Evolutionary conservation across 495 filamentous ascomycete species (phyloP).

Genomic region (Physcia stellaris): DNA sequence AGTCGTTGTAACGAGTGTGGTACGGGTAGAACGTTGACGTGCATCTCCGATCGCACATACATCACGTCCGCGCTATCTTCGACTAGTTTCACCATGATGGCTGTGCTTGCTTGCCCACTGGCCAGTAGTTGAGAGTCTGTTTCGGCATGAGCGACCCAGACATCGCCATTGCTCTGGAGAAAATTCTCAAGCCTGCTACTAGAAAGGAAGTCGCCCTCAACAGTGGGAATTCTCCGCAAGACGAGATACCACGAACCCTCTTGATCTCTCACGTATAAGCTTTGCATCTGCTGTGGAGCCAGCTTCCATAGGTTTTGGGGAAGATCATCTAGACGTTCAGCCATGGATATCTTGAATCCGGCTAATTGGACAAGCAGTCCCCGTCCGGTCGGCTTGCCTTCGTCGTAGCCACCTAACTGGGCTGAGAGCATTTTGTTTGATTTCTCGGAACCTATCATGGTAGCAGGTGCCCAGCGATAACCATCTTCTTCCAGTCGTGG

Average conservation of each 20-base stretch:
- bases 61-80: neutral
- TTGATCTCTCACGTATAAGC: constrained; percentile 4
- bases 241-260: constrained; percentile 2
- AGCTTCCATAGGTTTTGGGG: neutral
- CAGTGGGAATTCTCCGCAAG: neutral
- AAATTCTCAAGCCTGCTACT: neutral
- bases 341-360: constrained; percentile 1
- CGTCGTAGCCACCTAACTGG: neutral
- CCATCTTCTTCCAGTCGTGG: constrained; percentile 3
- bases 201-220: constrained; percentile 1
- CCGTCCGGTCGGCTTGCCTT: neutral
- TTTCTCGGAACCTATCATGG: neutral
- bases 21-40: neutral
- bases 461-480: constrained; percentile 4
- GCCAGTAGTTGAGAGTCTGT: neutral
- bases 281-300: neutral
- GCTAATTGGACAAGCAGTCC: constrained; percentile 1
- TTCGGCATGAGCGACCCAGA: neutral
- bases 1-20: neutral
- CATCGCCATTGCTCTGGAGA: neutral
- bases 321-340: neutral
- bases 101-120: neutral
- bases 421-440: neutral
- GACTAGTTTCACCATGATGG: neutral
- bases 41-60: constrained; percentile 4